phyloP scores from a whole-genome alignment of 192 early-diverging fungal species.

The Linnemannia zychae region DNA sequence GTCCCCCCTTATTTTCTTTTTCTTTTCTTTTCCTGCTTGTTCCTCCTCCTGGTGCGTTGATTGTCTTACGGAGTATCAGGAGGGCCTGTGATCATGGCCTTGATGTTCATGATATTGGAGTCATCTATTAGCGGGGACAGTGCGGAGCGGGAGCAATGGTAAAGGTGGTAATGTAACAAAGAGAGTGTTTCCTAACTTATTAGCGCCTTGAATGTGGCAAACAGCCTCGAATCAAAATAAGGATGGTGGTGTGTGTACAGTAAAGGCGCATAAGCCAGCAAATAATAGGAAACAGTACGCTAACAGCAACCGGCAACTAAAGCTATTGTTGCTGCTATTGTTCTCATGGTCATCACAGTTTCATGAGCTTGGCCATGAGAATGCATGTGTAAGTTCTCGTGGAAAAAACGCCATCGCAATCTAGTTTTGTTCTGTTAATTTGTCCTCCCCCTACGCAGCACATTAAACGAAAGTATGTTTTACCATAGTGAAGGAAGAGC shows the following conservation, averaged over 20 bases:
- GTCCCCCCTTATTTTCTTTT: neutral
- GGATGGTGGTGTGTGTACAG: no score
- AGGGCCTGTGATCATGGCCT: conserved; percentile 73
- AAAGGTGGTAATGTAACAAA: neutral
- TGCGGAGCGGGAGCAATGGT: neutral
- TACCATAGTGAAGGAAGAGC: conserved; percentile 51
- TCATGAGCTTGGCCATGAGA: no score
- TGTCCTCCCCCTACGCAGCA: neutral
- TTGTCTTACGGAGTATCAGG: conserved; percentile 67
- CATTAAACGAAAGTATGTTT: neutral
- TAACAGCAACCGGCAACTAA: no score
- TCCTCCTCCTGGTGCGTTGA: neutral
- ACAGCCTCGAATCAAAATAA: no score
- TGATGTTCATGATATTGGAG: conserved; percentile 71
- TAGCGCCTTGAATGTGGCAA: neutral
- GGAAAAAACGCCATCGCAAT: conserved; percentile 1
- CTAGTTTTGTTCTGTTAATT: neutral
- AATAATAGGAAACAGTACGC: no score
- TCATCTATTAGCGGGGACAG: conserved; percentile 54
- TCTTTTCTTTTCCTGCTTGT: neutral
- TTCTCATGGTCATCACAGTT: no score
- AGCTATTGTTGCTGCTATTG: no score
- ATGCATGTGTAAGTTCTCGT: neutral
- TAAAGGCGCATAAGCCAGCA: no score
- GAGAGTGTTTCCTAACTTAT: neutral